Evolutionary conservation across 2,329 filamentous ascomycete genomes (phyloP).

Genomic region (Colletotrichum musae): DNA sequence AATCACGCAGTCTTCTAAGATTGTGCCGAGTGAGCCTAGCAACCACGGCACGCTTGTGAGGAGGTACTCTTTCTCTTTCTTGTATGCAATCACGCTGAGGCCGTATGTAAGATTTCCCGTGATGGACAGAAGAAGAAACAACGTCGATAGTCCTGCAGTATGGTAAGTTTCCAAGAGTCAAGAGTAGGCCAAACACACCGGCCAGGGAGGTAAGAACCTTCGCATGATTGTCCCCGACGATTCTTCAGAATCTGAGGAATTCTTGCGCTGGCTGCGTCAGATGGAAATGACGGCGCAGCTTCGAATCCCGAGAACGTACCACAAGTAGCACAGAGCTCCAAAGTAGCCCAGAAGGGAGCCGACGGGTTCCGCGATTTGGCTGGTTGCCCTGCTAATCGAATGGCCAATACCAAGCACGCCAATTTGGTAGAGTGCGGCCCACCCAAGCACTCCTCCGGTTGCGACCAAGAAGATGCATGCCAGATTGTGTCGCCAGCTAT

Average conservation of each 20-base stretch:
- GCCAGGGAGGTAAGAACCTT: background rate
- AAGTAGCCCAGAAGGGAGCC: slow-evolving; percentile 24
- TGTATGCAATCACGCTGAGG: slow-evolving; percentile 32
- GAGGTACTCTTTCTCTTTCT: slow-evolving; percentile 22
- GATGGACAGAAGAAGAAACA: slow-evolving; percentile 26
- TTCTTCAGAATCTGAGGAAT: slow-evolving; percentile 36
- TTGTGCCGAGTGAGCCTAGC: slow-evolving; percentile 28
- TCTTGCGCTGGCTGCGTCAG: slow-evolving; percentile 11
- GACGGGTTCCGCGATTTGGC: background rate
- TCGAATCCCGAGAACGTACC: background rate
- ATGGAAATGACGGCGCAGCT: background rate
- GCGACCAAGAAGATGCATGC: slow-evolving; percentile 11
- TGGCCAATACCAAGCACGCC: background rate
- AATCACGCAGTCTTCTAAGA: slow-evolving; percentile 24
- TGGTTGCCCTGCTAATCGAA: background rate
- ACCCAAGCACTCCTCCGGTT: background rate
- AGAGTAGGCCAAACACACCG: background rate
- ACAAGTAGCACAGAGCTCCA: slow-evolving; percentile 30
- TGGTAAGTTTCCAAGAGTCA: fast-evolving
- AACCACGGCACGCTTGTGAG: slow-evolving; percentile 32
- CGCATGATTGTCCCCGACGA: slow-evolving; percentile 24
- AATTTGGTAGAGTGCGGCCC: slow-evolving; percentile 6
- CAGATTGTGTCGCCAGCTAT: slow-evolving; percentile 20
- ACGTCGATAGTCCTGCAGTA: background rate
- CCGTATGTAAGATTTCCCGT: slow-evolving; percentile 29